These are phyloP conservation scores for Endoconidiophora polonica DNA, from an alignment of 2,329 filamentous ascomycete species.

Conservation along the genomic window DNA sequence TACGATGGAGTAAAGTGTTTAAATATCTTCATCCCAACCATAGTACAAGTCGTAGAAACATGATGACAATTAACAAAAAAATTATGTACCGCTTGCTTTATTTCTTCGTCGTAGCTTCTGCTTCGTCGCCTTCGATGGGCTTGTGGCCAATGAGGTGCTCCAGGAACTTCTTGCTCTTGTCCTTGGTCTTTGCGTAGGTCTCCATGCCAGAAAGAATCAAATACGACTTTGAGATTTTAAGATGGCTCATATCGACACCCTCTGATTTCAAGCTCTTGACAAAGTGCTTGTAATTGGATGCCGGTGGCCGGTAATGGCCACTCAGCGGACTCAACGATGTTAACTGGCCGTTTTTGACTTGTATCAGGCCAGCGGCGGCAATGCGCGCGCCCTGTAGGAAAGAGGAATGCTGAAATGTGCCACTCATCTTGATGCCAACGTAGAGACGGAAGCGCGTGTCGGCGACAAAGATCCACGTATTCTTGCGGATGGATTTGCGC, in stretches of 20 bases:
- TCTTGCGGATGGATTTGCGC: constrained; percentile 63
- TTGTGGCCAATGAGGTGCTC: constrained; percentile 14
- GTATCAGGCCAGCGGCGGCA: constrained; percentile 67
- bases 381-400: constrained; percentile 75
- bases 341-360: constrained; percentile 67
- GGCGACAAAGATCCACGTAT: constrained; percentile 87
- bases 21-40: not conserved
- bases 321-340: constrained; percentile 52
- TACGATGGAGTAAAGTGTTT: no score
- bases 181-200: constrained; percentile 54
- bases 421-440: constrained; percentile 76
- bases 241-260: constrained; percentile 62
- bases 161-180: constrained; percentile 41
- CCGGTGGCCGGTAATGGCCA: constrained; percentile 74
- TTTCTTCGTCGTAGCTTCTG: constrained; percentile 5
- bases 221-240: constrained; percentile 69
- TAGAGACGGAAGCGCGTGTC: constrained; percentile 76
- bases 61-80: not conserved
- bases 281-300: constrained; percentile 69
- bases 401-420: constrained; percentile 79
- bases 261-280: constrained; percentile 53
- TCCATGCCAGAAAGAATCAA: constrained; percentile 70
- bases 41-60: not conserved
- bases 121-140: constrained; percentile 1
- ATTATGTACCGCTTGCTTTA: not conserved